Evolutionary conservation across 805 yeast genomes (phyloP).

Genomic region (Suhomyces faveliae): DNA sequence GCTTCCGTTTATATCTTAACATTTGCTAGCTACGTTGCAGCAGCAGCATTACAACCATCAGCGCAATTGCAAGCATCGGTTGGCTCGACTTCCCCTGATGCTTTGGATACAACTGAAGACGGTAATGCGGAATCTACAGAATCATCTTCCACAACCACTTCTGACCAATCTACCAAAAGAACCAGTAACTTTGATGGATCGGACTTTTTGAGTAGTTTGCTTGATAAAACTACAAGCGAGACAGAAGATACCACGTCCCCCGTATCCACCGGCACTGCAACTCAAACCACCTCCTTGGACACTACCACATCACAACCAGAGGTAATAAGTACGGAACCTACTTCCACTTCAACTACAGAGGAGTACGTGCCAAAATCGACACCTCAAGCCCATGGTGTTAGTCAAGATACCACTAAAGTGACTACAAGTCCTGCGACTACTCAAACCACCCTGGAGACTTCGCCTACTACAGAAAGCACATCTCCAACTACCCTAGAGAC

Average conservation of each 20-base stretch:
- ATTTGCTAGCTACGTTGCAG: constrained; percentile 3
- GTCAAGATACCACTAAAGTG: background rate
- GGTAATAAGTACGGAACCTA: background rate
- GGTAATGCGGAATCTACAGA: background rate
- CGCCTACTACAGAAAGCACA: background rate
- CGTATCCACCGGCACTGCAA: background rate
- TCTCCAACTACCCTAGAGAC: background rate
- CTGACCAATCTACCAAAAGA: background rate
- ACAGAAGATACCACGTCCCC: background rate
- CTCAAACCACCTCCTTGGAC: background rate
- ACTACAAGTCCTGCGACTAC: background rate
- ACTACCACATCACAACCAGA: background rate
- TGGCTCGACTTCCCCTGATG: background rate
- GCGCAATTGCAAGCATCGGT: constrained; percentile 4
- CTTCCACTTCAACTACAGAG: background rate
- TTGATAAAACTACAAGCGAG: background rate
- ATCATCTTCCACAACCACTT: background rate
- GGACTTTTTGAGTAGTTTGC: background rate
- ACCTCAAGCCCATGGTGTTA: background rate
- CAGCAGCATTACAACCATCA: background rate
- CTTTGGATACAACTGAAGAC: background rate
- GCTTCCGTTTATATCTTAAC: constrained; percentile 7
- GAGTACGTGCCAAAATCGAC: background rate
- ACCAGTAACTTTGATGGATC: background rate
- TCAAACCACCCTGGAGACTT: background rate